Evolutionary conservation across 306 rosid genomes (phyloP), one percentile per base, ranked within the genome.

Genomic region (Sechiopsis laciniata): DNA sequence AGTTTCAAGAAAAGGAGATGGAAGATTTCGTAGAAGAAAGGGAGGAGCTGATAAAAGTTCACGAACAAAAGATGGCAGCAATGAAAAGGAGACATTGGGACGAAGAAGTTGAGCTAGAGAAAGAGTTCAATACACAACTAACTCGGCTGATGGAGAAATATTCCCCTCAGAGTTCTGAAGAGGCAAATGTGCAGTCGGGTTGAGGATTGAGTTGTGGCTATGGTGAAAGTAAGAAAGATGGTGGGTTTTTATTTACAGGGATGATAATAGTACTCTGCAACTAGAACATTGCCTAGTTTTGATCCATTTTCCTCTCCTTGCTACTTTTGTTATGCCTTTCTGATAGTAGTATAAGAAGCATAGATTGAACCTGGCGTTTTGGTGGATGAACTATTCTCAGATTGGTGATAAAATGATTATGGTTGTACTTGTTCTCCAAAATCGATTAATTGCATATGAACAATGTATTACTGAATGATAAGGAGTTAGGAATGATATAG

Each of bases 41-140:
- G 82, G 92, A 89, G 42, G 58, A 64, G 10, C 79, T 92, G 10
- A 64, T 15, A 0, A 64, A 80, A 76, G 82, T 59, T 52, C 91
- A 82, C 21, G 84, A 75, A 10, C 90, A 83, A 12, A 63, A 83
- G 29, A 76, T 78, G 60, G 81, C 58, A 48, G 89, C 78, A 10
- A 85, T 85, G 89, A 85, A 20, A 76, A 32, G 6, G 45, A 80
- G 84, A 79, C 93, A 85, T 26, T 88, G 85, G 91, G 89, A 88
- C 42, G 91, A 85, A 55, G 90, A 85, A 80, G 80, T 85, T 1
- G 77, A 67, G 79, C 75, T 86, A 72, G 96, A 86, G 83, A 76
- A 85, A 19, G 81, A 82, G 61, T 85, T 82, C 10, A 77, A 85
- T 59, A 80, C 78, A 1, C 71, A 82, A 48, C 81, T 89, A 2